Evolutionary conservation across 2,329 filamentous ascomycete species (phyloP), one percentile per base, ranked within the genome.

Genomic region (Coleophoma cylindrospora): DNA sequence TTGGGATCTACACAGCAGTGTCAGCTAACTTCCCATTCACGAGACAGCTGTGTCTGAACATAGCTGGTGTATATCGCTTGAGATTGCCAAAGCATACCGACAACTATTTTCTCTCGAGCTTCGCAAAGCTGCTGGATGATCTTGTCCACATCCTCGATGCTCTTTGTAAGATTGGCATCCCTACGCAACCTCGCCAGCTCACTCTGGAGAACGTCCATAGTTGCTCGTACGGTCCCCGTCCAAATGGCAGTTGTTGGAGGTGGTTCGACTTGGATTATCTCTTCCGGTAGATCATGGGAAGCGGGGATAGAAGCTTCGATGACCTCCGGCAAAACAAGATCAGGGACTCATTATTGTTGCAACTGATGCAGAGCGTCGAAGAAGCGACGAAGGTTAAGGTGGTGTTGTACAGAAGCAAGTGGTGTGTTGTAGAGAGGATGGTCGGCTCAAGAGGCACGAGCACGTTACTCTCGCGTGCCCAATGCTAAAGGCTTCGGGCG

Each of bases 81-180:
- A 6, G 27, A 27, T 27, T 27, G 27, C 27, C 27, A 27, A 27
- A 27, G 37, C 72, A 53, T 68, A 90, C 90, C 84, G 59, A 77
- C 72, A 55, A 84, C 84, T 52, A 96, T 86, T 57, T 81, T 76
- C 55, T 89, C 83, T 50, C 90, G 80, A 37, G 91, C 89, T 44
- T 77, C 76, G 55, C 82, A 79, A 27, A 99, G 81, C 50, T 89
- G 70, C 54, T 90, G 81, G 58, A 99, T 90, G 37, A 91, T 86
- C 52, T 81, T 80, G 65, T 97, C 90, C 15, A 95, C 87, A 76
- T 95, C 85, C 34, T 82, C 73, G 51, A 95, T 64, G 45, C 63
- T 66, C 50, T 64, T 56, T 11, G 52, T 52, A 38, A 66, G 58
- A 48, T 58, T 66, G 40, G 60, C 57, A 56, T 64, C 61, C 38